Percentiles rank a stretch among this genome's conserved stretches.
Evolutionary conservation across 805 yeast genomes (phyloP).

Genomic region (Komagataella mondaviorum): DNA sequence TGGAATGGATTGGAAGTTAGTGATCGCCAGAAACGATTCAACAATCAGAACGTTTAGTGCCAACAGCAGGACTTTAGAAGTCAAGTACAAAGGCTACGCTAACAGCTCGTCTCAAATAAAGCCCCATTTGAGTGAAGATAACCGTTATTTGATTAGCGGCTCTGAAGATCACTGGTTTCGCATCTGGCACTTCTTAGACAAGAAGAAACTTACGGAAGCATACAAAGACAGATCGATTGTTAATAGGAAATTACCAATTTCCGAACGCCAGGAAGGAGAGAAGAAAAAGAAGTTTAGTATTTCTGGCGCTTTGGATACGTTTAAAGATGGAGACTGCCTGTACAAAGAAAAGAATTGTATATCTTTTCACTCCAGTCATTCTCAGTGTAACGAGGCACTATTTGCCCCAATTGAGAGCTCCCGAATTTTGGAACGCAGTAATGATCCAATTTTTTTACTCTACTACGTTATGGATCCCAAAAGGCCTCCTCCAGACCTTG

Average conservation of each 20-base stretch:
- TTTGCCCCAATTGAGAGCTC: constrained; percentile 67
- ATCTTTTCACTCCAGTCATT: constrained; percentile 65
- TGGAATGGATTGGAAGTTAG: constrained; percentile 11
- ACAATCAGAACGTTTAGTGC: constrained; percentile 54
- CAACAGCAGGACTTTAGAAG: constrained; percentile 37
- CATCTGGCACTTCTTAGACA: constrained; percentile 47
- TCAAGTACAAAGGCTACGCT: constrained; percentile 59
- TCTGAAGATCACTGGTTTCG: constrained; percentile 85
- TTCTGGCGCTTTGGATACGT: constrained; percentile 5
- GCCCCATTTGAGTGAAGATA: constrained; percentile 50
- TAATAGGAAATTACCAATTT: constrained; percentile 9
- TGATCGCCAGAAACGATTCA: constrained; percentile 77
- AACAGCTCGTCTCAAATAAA: constrained; percentile 61
- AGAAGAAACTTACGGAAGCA: constrained; percentile 4
- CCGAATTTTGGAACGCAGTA: constrained; percentile 53
- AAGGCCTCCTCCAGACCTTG: constrained; percentile 5
- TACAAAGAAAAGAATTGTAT: constrained; percentile 48
- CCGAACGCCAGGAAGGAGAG: not conserved
- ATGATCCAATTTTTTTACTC: constrained; percentile 69
- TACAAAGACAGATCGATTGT: constrained; percentile 2
- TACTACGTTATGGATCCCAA: constrained; percentile 8
- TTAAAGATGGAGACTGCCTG: constrained; percentile 18
- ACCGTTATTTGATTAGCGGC: constrained; percentile 51
- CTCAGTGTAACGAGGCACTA: constrained; percentile 59
- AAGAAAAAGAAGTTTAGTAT: not conserved